Base-by-base conservation (phyloP, 768 basidiomycete genomes). In the Lactarius indigo region DNA sequence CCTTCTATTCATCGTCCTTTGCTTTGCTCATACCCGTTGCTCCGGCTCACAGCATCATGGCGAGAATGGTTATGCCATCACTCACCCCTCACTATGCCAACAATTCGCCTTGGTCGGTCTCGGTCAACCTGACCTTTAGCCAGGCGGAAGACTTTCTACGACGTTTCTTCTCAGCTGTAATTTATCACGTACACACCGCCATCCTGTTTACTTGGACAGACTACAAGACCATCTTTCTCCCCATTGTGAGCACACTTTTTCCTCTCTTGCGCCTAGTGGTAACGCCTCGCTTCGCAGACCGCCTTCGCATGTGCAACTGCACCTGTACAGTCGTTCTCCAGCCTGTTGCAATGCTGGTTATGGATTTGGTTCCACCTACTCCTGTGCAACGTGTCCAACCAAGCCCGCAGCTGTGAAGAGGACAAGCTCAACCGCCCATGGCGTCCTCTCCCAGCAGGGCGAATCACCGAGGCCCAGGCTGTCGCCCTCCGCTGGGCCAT, bases 171-270 rank as follows among this genome's bases (percentile, higher is more conserved):
- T 63, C 71, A 57, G 31, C 61, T 10, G 64, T 56, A 20, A 31
- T n/a, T 44, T 66, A 69, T 31, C 66, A 73, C 41, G 30, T 73
- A 5, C 63, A 71, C 57, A 73, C 72, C 39, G 65, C 70, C 26
- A 64, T 75, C 31, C 65, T 75, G n/a, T 75, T 75, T 60, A 75
- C 74, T 15, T 72, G 71, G 70, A 70, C 74, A 26, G 74, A 75
- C 61, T 74, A 70, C 61, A 75, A 75, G 63, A 75, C 74, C 10
- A 70, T 75, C 13, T 60, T 75, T 12, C 57, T 75, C n/a, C 74
- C 74, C 3, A 69, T 75, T 37, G 74, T 74, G 28, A 37, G 74
- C 59, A 1, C 13, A 39, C n/a, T 15, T 1, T 42, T 52, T 28
- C 55, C 26, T 37, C 47, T n/a, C 13, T 33, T 30, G 4, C 58